Evolutionary conservation across 2,329 filamentous ascomycete genomes (phyloP), one percentile per base, ranked within the genome.

Genomic region (Thelonectria discophora): DNA sequence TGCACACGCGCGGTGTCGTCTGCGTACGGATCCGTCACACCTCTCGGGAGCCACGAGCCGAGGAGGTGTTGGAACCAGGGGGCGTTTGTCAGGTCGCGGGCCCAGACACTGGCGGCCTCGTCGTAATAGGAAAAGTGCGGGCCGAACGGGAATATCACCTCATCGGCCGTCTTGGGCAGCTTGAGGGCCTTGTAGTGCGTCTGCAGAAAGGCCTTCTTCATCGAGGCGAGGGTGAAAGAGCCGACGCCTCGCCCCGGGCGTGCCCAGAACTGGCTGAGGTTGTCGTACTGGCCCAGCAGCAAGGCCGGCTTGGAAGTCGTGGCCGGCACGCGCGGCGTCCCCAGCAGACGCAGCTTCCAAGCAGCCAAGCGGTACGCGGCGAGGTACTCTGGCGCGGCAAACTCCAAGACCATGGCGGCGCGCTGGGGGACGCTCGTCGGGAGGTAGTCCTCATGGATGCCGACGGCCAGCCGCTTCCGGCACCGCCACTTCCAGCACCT

Each of bases 351-450:
- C 49, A 72, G 62, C 64, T 6, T 64, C 40, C 65, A 63, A 1
- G 54, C 63, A 13, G 65, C 67, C 6, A 60, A 40, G 0, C 62
- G 43, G 8, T 74, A 78, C 8, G 69, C 61, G 2, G 81, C 72
- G 30, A 81, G 81, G 57, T 79, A 89, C 0, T 73, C 68, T 0
- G 77, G 76, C 0, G 84, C 81, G 51, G 80, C 55, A 73, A 86
- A 21, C 74, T 76, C 24, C n/a, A 78, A 77, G 17, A 89, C 81
- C 0, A 89, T 83, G 0, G 79, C 84, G 3, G 67, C 75, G 2
- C 65, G 63, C 0, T 66, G 64, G 0, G 58, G 27, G 27, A 30
- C 5, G 37, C 4, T 64, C 57, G 0, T 0, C 1, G 69, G 72
- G 5, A 73, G 66, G 13, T 69, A 70, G 7, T 67, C 66, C 39